Evolutionary conservation across 2,329 filamentous ascomycete species (phyloP), one percentile per base, ranked within the genome.

Genomic region (Colletotrichum sp.): DNA sequence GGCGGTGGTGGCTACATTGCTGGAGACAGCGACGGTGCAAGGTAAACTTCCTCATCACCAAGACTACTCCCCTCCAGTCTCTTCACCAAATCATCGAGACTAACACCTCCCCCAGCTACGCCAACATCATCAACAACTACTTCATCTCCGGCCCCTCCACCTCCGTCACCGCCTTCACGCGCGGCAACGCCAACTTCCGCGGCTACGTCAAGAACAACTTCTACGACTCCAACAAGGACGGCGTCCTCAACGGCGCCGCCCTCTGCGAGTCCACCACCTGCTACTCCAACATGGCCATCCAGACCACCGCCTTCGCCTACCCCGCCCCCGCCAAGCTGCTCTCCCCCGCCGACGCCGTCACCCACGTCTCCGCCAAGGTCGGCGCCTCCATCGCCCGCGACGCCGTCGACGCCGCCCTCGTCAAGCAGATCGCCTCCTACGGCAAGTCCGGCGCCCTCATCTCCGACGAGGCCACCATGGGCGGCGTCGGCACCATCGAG

Each of bases 71-170:
- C 26, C 26, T 28, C 26, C 26, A 49, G n/a, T 0, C 18, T 49
- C 44, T 49, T 52, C 44, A 24, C n/a, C 44, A 0, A 49, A 0
- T 52, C 44, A 52, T 13, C 44, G 15, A 8, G 2, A 21, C 44
- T 52, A 21, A 52, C 12, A 52, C 2, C 18, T 3, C n/a, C 3
- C 44, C 44, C n/a, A 52, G 87, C 68, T 85, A 87, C 65, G 88
- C 85, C 7, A 90, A 91, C 76, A 88, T 91, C 71, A 84, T 90
- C 68, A 88, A 88, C 75, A 91, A 91, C 81, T 91, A 91, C 81
- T 91, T 90, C 81, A 89, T 91, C 75, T 87, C 86, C 3, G 90
- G 90, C 0, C 89, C 89, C 0, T 86, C 83, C 62, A 90, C 89
- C 5, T 85, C 81, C 30, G 85, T 87, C 4, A 84, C 87, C 2